A percentile compares a stretch with the other conserved stretches of the same genome.
Evolutionary conservation across 495 filamentous ascomycete genomes (phyloP).

Genomic region (Trichoderma gamsii): DNA sequence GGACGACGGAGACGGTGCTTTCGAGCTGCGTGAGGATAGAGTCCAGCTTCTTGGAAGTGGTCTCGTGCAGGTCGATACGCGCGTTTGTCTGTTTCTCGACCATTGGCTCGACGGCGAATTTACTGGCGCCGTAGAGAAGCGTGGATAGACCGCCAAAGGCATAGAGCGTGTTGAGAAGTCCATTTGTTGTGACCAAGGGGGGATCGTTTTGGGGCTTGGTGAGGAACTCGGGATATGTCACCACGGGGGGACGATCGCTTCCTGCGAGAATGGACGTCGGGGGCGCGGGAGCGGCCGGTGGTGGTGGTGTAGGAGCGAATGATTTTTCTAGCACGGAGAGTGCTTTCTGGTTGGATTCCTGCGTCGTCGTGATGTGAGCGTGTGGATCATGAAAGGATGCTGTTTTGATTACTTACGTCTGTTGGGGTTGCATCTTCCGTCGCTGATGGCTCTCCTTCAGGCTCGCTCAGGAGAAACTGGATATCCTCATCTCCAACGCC

Average conservation of each 20-base stretch:
- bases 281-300: background rate
- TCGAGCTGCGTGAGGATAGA: conserved; percentile 72
- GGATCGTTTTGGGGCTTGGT: conserved; percentile 52
- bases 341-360: conserved; percentile 7
- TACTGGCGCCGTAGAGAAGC: conserved; percentile 72
- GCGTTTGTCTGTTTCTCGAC: conserved; percentile 62
- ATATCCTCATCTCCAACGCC: conserved; percentile 65
- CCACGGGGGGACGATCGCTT: conserved; percentile 70
- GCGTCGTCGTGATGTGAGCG: background rate
- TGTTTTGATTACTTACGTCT: conserved; percentile 21
- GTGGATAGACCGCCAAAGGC: conserved; percentile 63
- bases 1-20: conserved; percentile 54
- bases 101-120: conserved; percentile 81
- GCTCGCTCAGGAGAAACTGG: conserved; percentile 53
- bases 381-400: no score
- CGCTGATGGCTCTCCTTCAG: conserved; percentile 25
- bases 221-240: conserved; percentile 96
- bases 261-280: conserved; percentile 21
- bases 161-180: conserved; percentile 73
- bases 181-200: conserved; percentile 70
- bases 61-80: conserved; percentile 72
- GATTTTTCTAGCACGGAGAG: conserved; percentile 21
- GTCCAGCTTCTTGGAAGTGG: conserved; percentile 56
- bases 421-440: conserved; percentile 21
- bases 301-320: conserved; percentile 18